Conservation (phyloP, 2,329 filamentous ascomycete species). For the Diaporthe nobilis region DNA sequence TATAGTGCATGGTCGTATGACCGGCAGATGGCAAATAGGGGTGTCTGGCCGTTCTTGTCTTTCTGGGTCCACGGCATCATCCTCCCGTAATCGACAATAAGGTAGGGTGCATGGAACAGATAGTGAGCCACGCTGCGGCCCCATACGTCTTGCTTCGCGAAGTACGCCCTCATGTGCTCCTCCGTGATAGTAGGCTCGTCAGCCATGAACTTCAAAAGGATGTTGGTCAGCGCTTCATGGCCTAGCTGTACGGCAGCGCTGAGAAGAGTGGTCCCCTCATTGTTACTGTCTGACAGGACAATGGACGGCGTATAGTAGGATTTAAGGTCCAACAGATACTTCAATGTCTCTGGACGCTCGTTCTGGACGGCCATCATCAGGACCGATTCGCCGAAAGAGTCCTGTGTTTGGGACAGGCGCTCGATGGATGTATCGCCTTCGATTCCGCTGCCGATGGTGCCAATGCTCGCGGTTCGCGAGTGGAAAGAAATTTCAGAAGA, state of each 20-base stretch:
- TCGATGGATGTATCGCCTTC: constrained; percentile 92
- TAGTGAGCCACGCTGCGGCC: constrained; percentile 96
- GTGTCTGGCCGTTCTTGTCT: constrained; percentile 98
- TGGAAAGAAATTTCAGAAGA: constrained; percentile 87
- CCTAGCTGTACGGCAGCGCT: constrained; percentile 92
- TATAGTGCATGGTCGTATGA: constrained; percentile 96
- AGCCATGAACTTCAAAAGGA: constrained; percentile 80
- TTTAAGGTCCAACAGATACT: constrained; percentile 82
- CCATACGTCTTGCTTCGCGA: constrained; percentile 83
- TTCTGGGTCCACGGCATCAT: constrained; percentile 90
- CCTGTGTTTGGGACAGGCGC: constrained; percentile 79
- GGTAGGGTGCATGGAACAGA: constrained; percentile 87
- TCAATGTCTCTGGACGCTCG: constrained; percentile 78
- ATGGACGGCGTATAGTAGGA: constrained; percentile 80
- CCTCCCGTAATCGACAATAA: constrained; percentile 83
- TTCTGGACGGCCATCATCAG: constrained; percentile 88
- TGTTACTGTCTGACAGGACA: constrained; percentile 87
- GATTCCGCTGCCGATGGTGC: constrained; percentile 79
- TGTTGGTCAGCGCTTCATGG: constrained; percentile 80
- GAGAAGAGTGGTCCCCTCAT: constrained; percentile 89
- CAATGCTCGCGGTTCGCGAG: constrained; percentile 84
- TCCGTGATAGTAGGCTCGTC: constrained; percentile 61
- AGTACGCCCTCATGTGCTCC: constrained; percentile 74
- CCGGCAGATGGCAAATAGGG: constrained; percentile 92
- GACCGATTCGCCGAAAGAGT: constrained; percentile 83